Evolutionary conservation across 2,329 filamentous ascomycete genomes (phyloP).

Genomic region (Leptoxyphium fumago): DNA sequence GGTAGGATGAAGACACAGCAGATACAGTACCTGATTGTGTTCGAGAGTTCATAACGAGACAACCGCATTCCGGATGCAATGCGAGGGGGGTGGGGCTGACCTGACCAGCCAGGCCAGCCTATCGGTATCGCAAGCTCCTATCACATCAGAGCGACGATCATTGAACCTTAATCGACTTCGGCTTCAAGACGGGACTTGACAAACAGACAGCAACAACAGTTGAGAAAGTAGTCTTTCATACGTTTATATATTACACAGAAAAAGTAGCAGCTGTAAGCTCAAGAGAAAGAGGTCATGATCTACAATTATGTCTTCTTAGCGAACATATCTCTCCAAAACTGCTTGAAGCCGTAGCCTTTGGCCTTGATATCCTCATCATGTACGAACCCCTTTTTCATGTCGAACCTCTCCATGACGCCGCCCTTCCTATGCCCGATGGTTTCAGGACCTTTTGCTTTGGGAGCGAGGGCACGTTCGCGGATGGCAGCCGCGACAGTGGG

Average conservation of each 20-base stretch:
- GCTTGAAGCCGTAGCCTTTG: conserved; percentile 68
- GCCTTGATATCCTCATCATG: conserved; percentile 50
- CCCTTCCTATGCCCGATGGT: conserved; percentile 29
- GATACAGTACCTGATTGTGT: too few species aligned
- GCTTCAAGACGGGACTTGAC: too few species aligned
- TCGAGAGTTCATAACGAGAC: too few species aligned
- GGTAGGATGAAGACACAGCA: too few species aligned
- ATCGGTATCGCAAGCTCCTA: too few species aligned
- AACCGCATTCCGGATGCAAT: too few species aligned
- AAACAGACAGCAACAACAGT: too few species aligned
- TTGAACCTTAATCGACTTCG: too few species aligned
- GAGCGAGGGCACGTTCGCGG: conserved; percentile 46
- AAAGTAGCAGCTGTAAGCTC: neutral
- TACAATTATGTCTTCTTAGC: conserved; percentile 3
- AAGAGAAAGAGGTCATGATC: neutral
- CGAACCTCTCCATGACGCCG: conserved; percentile 49
- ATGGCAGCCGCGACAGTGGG: conserved; percentile 61
- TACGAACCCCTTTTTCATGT: conserved; percentile 40
- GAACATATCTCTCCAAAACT: conserved; percentile 81
- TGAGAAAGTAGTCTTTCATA: too few species aligned
- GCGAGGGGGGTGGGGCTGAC: too few species aligned
- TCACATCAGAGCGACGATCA: too few species aligned
- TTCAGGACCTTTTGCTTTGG: conserved; percentile 25
- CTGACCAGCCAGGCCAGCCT: too few species aligned
- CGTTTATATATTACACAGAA: neutral